Conservation (phyloP, 2,329 filamentous ascomycete genomes). For the Aspergillus novoparasiticus region DNA sequence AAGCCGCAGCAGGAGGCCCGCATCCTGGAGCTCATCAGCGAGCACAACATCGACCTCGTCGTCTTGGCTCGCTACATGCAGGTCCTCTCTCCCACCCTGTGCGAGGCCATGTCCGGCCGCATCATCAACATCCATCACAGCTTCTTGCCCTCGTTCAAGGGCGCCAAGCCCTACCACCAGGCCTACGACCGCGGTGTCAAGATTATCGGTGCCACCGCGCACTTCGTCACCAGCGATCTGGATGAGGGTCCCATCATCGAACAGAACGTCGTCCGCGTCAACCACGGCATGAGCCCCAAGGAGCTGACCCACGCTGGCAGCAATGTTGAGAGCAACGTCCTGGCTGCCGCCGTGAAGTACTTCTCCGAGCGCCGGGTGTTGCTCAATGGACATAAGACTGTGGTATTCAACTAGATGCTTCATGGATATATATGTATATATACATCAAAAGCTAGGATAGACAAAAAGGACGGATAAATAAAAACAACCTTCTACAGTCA, state of each 20-base stretch:
- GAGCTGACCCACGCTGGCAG: conserved; percentile 77
- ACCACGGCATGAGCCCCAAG: conserved; percentile 75
- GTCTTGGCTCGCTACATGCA: conserved; percentile 88
- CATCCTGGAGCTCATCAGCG: conserved; percentile 69
- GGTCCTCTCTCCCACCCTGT: conserved; percentile 74
- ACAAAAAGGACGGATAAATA: not conserved
- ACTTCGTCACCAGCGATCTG: conserved; percentile 82
- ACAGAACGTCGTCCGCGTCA: conserved; percentile 76
- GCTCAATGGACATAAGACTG: conserved; percentile 77
- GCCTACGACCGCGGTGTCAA: conserved; percentile 84
- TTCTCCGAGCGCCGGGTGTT: conserved; percentile 78
- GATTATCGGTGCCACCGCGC: conserved; percentile 83
- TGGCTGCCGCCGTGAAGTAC: conserved; percentile 82
- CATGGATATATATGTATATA: not conserved
- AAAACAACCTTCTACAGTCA: not conserved
- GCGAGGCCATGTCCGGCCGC: conserved; percentile 75
- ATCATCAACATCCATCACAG: conserved; percentile 94
- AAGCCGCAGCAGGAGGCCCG: conserved; percentile 72
- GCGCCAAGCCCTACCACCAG: conserved; percentile 85
- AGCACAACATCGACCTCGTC: conserved; percentile 74
- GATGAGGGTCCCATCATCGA: conserved; percentile 89
- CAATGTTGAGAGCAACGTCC: conserved; percentile 80
- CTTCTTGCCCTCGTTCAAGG: conserved; percentile 86
- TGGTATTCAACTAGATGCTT: conserved; percentile 64
- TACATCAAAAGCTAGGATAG: not conserved